Base-by-base conservation (phyloP, 805 yeast species). In the Yamadazyma tumulicola region DNA sequence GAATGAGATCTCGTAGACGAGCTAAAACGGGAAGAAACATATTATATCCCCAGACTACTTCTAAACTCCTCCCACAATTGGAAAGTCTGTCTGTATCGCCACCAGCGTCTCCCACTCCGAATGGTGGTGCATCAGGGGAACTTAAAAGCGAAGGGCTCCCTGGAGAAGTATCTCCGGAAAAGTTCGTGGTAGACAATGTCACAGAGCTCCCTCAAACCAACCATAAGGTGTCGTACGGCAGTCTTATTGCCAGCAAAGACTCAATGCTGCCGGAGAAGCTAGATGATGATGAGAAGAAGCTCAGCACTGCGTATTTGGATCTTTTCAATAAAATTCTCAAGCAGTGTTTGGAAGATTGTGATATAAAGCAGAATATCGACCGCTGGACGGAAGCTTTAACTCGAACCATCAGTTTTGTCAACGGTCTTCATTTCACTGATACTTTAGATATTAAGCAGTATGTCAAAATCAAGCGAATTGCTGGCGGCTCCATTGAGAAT, bases 371-470 rank as follows among this genome's bases (percentile, higher is more conserved):
- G 6, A 45, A 72, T 28, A 55, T 61, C 6, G 70, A 64, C 1
- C 53, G 58, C n/a, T 93, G 97, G 97, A 59, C 64, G 2, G 46
- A 49, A 0, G 67, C 72, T 1, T 53, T 91, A 5, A 57, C 68
- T 9, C 63, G 66, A 6, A 67, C 79, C 5, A 54, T 88, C 10
- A 61, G 70, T 18, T 66, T 71, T 23, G 73, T 85, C 2, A 77
- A 81, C 25, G 60, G 62, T 12, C 67, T 89, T 4, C 80, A 78
- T 32, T 69, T 75, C 19, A 83, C 86, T 4, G 91, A 83, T 42
- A 80, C 81, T 3, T 70, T 88, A 40, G 97, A 93, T 54, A 79
- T 89, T 31, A 72, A 91, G n/a, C 89, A 83, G 46, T 91, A 85
- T 56, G 77, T 93, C 27, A 93, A 94, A 51, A 70, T 93, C 29